Base-by-base conservation (phyloP, 2,329 filamentous ascomycete species). In the Fusarium concolor region DNA sequence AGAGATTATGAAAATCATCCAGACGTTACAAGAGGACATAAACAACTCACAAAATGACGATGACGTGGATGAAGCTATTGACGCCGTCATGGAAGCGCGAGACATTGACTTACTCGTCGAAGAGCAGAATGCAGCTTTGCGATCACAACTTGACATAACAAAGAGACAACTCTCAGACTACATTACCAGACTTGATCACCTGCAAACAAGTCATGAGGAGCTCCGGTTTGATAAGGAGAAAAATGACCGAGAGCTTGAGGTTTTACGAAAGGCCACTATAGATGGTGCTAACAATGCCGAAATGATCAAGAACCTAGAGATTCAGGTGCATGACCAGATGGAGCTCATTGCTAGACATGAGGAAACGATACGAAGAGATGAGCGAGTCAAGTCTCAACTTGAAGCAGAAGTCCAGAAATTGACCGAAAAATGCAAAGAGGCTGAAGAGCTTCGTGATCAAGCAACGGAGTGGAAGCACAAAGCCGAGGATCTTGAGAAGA, bases 261-360 rank as follows among this genome's bases (percentile, higher is more conserved):
- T 85, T 55, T 75, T 86, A 51, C 76, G 82, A 68, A 81, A 83
- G 71, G 77, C 86, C 79, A 79, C 83, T 76, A 70, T 82, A 77
- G 79, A 87, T 80, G 80, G 87, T 75, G 79, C 82, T 77, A 82
- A 81, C 76, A 86, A 80, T 75, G 84, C 80, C 22, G 82, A 84
- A 55, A 79, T 84, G 49, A 84, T 88, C 65, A 81, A 82, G 78
- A 78, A 83, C 62, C 79, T 91, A 70, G 82, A 89, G 69, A 79
- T 81, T 42, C 85, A 86, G 68, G 80, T 90, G 24, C 85, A 86
- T 39, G 88, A 93, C 71, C 89, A 91, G 72, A 89, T 92, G 76
- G 85, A 90, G 59, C 82, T 93, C 49, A 94, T 94, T 73, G 88
- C 89, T 38, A 74, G 75, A 33, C 86, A 83, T 24, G 87, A 93